Base-by-base conservation (phyloP, 176 grass and related monocot species). In the Leersia perrieri region DNA sequence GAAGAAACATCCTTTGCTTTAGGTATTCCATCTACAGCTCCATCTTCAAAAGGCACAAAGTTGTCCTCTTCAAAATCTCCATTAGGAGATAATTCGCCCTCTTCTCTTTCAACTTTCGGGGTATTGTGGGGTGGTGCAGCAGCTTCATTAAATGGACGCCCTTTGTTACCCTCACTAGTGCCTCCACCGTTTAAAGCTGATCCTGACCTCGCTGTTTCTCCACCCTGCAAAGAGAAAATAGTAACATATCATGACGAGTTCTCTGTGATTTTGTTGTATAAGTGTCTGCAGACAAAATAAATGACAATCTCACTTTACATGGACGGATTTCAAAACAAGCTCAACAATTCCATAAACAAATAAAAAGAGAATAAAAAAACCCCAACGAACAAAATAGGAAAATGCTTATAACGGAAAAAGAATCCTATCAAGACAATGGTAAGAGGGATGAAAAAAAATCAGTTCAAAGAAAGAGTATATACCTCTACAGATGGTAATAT, bases 41-140 rank as follows among this genome's bases (percentile, higher is more conserved):
- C 79, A 80, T 89, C 89, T 82, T 95, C 88, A 30, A 93, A 91
- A 75, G 89, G 84, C 34, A 91, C 90, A 84, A 95, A 95, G 81
- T 87, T 91, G 35, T 95, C 92, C 82, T 95, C 95, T 72, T 99
- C 96, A 85, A 95, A 93, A 76, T 99, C 96, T 42, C 88, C 96
- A 63, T 89, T 99, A 40, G 96, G 96, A 0, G 96, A 99, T 79
- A 99, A 87, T 90, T 99, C 96, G 57, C 96, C 96, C 81, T 99
- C 96, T 75, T 99, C 96, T 88, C 96, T 91, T 91, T 99, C 96
- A 81, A 95, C 85, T 83, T 95, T 99, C 12, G 60, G 72, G 57
- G 80, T 80, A 70, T 88, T 88, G 75, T 85, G 77, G 42, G 81
- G 51, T 25, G 81, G 51, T 25, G 32, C 30, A 60, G 87, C 81